Base-by-base conservation (phyloP, 352 stramenopile species). In the Peronospora destructor region DNA sequence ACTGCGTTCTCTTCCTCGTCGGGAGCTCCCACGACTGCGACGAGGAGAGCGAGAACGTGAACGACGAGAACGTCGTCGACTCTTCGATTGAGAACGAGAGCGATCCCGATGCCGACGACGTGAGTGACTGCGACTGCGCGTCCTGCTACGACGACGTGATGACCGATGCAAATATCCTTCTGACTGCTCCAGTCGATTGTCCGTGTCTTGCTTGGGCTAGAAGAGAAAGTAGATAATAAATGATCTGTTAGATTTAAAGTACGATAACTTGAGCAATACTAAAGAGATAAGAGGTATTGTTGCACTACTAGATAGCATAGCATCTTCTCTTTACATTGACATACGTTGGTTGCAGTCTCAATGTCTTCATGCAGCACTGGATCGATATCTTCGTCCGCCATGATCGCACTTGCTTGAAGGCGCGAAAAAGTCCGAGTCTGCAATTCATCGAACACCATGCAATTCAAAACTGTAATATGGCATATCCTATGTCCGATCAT, bases 301-400 rank as follows among this genome's bases (percentile, higher is more conserved):
- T 37, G 30, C 14, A 55, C 37, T 11, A 6, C n/a, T 29, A 21
- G 29, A 53, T 9, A 63, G 34, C n/a, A 6, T 2, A 53, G n/a
- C 3, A 3, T 45, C 19, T 50, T 0, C 1, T 53, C 11, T 52
- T 52, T 21, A 29, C 10, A 30, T 33, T 13, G 34, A 16, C 11
- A 21, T 66, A 87, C 77, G 63, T 75, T 66, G 12, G 55, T 56
- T 9, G 65, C 72, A 19, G 77, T 66, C 38, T 74, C 68, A 51
- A 92, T 81, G 56, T 79, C 79, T 58, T 77, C 68, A 49, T 89
- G 75, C 45, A 92, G 68, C 55, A 92, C 65, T 56, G 73, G 84
- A 45, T 92, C 79, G 53, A 92, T 92, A 48, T 85, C 82, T 44
- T 85, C 68, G 54, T 88, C 79, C 42, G 78, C 80, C 69, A 81